phyloP scores from a whole-genome alignment of 768 basidiomycete species.

The Gautieria morchelliformis region DNA sequence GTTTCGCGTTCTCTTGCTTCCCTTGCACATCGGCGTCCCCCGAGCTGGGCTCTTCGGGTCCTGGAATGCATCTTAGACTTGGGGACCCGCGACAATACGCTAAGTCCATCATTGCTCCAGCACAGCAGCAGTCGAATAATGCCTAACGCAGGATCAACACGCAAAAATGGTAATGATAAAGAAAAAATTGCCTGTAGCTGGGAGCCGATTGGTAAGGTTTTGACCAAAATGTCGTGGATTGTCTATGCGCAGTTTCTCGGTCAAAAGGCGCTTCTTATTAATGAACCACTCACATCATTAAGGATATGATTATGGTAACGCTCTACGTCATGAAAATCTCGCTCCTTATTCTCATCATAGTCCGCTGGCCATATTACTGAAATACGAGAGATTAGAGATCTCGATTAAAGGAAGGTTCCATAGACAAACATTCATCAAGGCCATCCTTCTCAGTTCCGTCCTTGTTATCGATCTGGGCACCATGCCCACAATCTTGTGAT shows the following conservation, averaged over 20 bases:
- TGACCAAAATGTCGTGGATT: no score
- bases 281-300: neutral
- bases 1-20: neutral
- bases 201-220: no score
- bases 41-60: neutral
- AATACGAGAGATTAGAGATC: neutral
- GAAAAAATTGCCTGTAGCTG: no score
- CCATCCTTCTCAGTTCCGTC: no score
- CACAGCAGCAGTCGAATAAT: slow-evolving; percentile 8
- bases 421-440: no score
- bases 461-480: no score
- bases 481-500: no score
- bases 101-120: slow-evolving; percentile 7
- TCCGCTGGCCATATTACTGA: no score
- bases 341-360: no score
- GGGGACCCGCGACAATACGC: neutral
- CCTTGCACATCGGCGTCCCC: neutral
- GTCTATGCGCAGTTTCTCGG: no score
- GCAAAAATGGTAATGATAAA: no score
- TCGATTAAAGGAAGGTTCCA: neutral
- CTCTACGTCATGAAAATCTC: neutral
- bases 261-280: no score
- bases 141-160: neutral
- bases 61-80: neutral
- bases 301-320: neutral